Evolutionary conservation across 306 rosid genomes (phyloP), one percentile per base, ranked within the genome.

Genomic region (Purshia tridentata): DNA sequence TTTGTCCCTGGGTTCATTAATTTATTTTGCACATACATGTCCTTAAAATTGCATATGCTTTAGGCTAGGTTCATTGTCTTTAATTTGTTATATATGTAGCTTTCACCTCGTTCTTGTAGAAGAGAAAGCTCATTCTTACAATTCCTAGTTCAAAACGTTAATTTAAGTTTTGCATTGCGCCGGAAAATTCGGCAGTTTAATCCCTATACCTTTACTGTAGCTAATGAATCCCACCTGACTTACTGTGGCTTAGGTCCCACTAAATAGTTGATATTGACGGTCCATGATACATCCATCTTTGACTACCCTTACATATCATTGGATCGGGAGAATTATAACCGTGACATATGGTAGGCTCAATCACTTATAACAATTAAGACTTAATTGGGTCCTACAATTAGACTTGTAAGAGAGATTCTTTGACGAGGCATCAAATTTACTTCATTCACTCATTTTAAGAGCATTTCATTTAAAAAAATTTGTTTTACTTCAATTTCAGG

Each of bases 131-230:
- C n/a, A 57, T 29, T 29, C 35, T 29, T 29, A 29, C 35, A 0
- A 29, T 29, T 29, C 35, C 35, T 29, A 29, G 1, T 29, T 29
- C 2, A 29, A 29, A 29, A 29, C 35, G 35, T 29, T 29, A 2
- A 29, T 29, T 29, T 29, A 3, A 29, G 35, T 29, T 39, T 0
- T 1, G 74, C 44, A 45, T 76, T 66, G 71, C 78, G 84, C 81
- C 81, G 45, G 77, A 65, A 52, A 81, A 66, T 67, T 61, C 47
- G 84, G 51, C 51, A 15, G 46, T 45, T 29, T 35, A 47, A 12
- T 50, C 35, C 40, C 14, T 16, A 46, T 16, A 46, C 50, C 44
- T 14, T 16, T 14, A 18, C 14, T 10, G n/a, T 10, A 54, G 41
- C 35, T 16, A 61, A 29, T 23, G 53, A 18, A 35, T 63, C 52